Conservation (phyloP, 2,329 filamentous ascomycete species). For the Ceratocystis papillata region DNA sequence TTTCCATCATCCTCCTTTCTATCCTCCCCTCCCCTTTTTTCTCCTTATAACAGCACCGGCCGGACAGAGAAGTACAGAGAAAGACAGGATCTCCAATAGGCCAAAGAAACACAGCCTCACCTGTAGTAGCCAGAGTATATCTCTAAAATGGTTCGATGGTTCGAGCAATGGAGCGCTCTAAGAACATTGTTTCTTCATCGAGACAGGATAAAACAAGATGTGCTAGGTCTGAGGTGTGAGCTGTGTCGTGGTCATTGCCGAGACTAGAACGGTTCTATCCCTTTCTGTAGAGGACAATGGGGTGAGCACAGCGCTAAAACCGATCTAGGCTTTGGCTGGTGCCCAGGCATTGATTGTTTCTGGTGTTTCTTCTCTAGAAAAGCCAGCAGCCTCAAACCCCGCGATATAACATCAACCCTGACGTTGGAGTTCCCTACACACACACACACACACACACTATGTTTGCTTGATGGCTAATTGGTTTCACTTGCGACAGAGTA, state of each 20-base stretch:
- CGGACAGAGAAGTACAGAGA: no score
- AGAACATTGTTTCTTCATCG: constrained; percentile 5
- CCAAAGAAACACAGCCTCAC: neutral
- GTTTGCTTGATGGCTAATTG: no score
- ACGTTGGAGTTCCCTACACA: neutral
- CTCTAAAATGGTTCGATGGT: constrained; percentile 5
- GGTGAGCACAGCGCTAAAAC: neutral
- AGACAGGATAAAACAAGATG: neutral
- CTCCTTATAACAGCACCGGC: neutral
- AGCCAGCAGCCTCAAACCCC: neutral
- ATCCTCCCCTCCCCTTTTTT: neutral
- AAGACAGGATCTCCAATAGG: neutral
- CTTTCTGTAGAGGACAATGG: constrained; percentile 5
- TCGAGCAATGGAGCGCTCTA: constrained; percentile 10
- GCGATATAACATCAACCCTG: neutral
- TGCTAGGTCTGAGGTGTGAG: constrained; percentile 1
- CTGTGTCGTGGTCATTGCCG: constrained; percentile 9
- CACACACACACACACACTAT: neutral
- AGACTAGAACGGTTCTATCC: constrained; percentile 3
- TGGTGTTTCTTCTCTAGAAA: neutral
- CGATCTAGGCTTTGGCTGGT: neutral
- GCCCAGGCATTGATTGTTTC: neutral
- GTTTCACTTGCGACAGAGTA: neutral
- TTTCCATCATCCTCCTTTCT: no score
- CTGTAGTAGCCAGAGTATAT: neutral